These are phyloP conservation scores for Byssoonygena ceratinophila DNA, from an alignment of 2,329 filamentous ascomycete species.

Conservation along the genomic window DNA sequence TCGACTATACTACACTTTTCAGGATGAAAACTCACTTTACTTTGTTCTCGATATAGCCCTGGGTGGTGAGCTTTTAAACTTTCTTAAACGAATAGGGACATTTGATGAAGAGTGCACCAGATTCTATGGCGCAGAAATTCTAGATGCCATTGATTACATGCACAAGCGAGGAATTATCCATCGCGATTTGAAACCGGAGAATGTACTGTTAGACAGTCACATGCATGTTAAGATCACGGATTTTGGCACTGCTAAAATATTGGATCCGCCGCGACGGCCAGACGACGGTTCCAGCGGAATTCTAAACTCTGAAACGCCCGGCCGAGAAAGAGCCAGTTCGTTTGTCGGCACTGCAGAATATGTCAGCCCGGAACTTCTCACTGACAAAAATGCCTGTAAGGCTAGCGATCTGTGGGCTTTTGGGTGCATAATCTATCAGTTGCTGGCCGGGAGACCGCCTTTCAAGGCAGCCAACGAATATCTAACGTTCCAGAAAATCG, in stretches of 20 bases:
- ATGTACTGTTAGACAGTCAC: constrained; percentile 84
- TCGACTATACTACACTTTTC: constrained; percentile 95
- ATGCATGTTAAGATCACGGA: constrained; percentile 99
- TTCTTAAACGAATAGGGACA: constrained; percentile 84
- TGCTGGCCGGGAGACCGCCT: constrained; percentile 86
- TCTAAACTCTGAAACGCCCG: constrained; percentile 46
- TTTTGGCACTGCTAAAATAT: constrained; percentile 93
- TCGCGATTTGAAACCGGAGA: constrained; percentile 92
- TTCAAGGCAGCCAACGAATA: constrained; percentile 97
- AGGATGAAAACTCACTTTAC: constrained; percentile 90
- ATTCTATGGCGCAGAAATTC: constrained; percentile 91
- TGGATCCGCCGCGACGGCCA: constrained; percentile 48
- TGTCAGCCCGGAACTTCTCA: constrained; percentile 92
- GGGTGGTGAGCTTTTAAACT: constrained; percentile 81
- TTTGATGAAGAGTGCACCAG: constrained; percentile 91
- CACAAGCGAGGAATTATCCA: constrained; percentile 93
- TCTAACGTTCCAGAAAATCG: constrained; percentile 95
- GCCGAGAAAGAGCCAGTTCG: constrained; percentile 70
- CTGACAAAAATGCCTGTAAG: constrained; percentile 94
- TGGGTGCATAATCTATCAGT: constrained; percentile 93
- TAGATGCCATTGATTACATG: constrained; percentile 97
- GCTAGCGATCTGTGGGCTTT: constrained; percentile 97
- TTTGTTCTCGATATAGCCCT: constrained; percentile 92
- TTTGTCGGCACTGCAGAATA: constrained; percentile 98
- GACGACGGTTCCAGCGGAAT: constrained; percentile 34